Base-by-base conservation (phyloP, 345 rosid species). In the Mercurialis annua region DNA sequence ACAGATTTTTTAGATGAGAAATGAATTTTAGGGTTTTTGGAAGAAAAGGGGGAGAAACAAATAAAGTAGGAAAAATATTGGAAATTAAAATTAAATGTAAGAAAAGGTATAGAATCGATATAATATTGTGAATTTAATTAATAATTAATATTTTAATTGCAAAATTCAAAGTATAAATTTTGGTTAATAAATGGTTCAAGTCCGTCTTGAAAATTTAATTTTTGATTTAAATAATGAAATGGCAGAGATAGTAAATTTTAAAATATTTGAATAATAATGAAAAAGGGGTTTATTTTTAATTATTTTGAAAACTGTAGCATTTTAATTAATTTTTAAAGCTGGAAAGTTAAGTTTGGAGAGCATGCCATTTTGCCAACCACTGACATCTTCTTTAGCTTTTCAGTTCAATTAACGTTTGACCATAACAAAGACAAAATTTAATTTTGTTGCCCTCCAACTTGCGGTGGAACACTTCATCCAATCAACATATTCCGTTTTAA, bases 131-230 rank as follows among this genome's bases (percentile, higher is more conserved):
- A 81, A 81, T 49, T 82, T 80, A 82, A 74, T 77, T 71, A 76
- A 69, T 76, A 23, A 68, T 71, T 71, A 84, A 78, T 92, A 82
- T 82, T 85, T 78, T 81, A 86, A 82, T 85, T 81, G 81, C 70
- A 38, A 83, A 85, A 86, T 71, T 81, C 77, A 81, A 76, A 89
- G 86, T 85, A 87, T 87, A 81, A 82, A 93, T 78, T 88, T 77
- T 85, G 88, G 89, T 93, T 93, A 89, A 87, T 84, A 87, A 85
- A 85, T 77, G 88, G 76, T 87, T 85, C 85, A 82, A 83, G 97
- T 93, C 92, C 96, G 96, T 86, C 91, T 85, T 73, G 89, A 85
- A 79, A 88, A 73, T 84, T 82, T 71, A 84, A 85, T 83, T 82
- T 7, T 8, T 27, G 7, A 8, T 61, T 34, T n/a, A 34, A 59